These are phyloP conservation scores for Podaxis rugospora DNA, from an alignment of 768 basidiomycete genomes.

Conservation along the genomic window DNA sequence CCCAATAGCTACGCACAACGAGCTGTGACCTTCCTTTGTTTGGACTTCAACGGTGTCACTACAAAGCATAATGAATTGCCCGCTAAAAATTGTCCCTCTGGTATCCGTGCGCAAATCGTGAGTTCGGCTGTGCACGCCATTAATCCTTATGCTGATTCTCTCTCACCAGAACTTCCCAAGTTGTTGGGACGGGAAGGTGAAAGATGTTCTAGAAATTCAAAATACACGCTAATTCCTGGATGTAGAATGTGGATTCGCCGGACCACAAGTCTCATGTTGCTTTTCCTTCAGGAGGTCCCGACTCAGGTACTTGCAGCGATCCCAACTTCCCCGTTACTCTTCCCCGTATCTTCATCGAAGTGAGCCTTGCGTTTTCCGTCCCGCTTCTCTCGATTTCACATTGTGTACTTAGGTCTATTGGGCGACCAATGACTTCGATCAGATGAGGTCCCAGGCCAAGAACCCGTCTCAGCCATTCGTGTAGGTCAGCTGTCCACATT, in stretches of 20 bases:
- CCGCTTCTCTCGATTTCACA: background rate
- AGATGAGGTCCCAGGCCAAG: constrained; percentile 35
- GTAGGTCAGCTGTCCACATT: constrained; percentile 23
- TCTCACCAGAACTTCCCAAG: constrained; percentile 45
- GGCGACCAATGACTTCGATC: constrained; percentile 31
- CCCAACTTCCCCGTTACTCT: constrained; percentile 40
- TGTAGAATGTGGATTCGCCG: constrained; percentile 39
- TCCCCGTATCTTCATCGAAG: constrained; percentile 50
- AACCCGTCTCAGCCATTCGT: constrained; percentile 49
- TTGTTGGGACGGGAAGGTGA: constrained; percentile 54
- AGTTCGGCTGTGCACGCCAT: constrained; percentile 14
- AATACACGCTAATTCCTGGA: background rate
- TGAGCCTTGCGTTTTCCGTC: constrained; percentile 16
- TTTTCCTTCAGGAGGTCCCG: constrained; percentile 41
- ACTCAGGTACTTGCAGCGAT: constrained; percentile 44
- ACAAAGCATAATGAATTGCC: constrained; percentile 36
- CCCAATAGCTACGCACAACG: constrained; percentile 38
- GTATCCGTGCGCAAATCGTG: constrained; percentile 48
- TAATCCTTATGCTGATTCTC: background rate
- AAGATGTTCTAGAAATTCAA: background rate
- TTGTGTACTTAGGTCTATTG: constrained; percentile 39
- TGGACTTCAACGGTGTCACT: constrained; percentile 39
- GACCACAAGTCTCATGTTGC: constrained; percentile 52
- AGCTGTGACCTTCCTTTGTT: constrained; percentile 43
- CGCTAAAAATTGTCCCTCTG: constrained; percentile 35